Base-by-base conservation (phyloP, 139 green algal genomes). In the Trebouxia sp. region DNA sequence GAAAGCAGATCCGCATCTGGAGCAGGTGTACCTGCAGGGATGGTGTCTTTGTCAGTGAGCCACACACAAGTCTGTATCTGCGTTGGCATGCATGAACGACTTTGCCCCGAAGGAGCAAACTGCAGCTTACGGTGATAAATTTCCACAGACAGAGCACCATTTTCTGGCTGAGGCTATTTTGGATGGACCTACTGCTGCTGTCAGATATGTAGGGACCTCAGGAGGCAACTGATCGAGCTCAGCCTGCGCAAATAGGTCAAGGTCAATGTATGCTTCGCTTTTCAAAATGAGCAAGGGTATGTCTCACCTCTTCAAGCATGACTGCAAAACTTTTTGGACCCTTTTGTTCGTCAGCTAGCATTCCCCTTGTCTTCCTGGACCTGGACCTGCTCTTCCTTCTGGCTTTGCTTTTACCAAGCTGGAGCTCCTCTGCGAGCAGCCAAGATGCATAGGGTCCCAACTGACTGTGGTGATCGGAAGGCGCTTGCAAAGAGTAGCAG, bases 81-180 rank as follows among this genome's bases (percentile, higher is more conserved):
- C n/a, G n/a, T n/a, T n/a, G n/a, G n/a, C n/a, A n/a, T n/a, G n/a
- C n/a, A n/a, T n/a, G n/a, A n/a, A n/a, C n/a, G n/a, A n/a, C n/a
- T n/a, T n/a, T n/a, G n/a, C n/a, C n/a, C n/a, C n/a, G n/a, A n/a
- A n/a, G n/a, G n/a, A n/a, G n/a, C n/a, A n/a, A n/a, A n/a, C n/a
- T 37, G n/a, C 14, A 45, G 56, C 62, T 72, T 45, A 72, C 62
- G 62, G 62, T 72, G 62, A 72, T 6, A 72, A 3, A 30, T 45
- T 72, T 7, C 62, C 62, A n/a, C 62, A 72, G 12, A 72, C 62
- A 72, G 62, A 72, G 32, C 62, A 72, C 62, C 62, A 72, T n/a
- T 72, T 72, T 17, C 62, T 72, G 14, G 62, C 62, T 72, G 62
- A 72, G n/a, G 62, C 62, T 72, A 43, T 72, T 43, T 45, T 72